Evolutionary conservation across 2,329 filamentous ascomycete species (phyloP), one percentile per base, ranked within the genome.

Genomic region (Balansia obtecta): DNA sequence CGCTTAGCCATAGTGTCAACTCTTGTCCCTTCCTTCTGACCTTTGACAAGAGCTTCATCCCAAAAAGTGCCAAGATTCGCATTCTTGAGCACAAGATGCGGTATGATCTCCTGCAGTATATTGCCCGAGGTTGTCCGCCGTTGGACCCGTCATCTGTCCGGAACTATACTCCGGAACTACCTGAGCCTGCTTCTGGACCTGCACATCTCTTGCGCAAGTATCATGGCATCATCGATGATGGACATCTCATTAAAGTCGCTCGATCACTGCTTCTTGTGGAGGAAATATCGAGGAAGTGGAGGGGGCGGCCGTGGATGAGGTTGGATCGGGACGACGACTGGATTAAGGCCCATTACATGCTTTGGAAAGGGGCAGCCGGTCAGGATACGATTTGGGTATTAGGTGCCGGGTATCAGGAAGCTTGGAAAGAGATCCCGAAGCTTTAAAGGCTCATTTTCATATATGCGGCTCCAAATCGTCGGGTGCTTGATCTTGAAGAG

Each of bases 1-100:
- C 15, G 20, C 44, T 1, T 61, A 89, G 90, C 59, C 90, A 96
- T 65, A 79, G 82, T 59, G 69, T 91, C 56, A 96, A 85, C 61
- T 71, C 71, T 0, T 61, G 73, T 11, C 83, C 83, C n/a, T 80
- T 95, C 56, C 93, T 91, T 69, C 74, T 87, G 56, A 71, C 73
- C 8, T 74, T 95, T 62, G 75, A 82, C 60, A 68, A 68, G 11
- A 74, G 71, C 38, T 93, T 78, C 76, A 71, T 89, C 42, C 71
- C 79, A 0, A 61, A 67, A 0, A 70, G 72, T 8, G 70, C 71
- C 45, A 91, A 90, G 61, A 70, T 74, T 12, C 80, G 86, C 6
- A 68, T 95, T 0, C 71, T 95, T 8, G 85, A 93, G 65, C 90
- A 82, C 79, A 95, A 94, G 65, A 85, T 83, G 46, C 79, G 88